Evolutionary conservation across 2,329 filamentous ascomycete species (phyloP), one percentile per base, ranked within the genome.

Genomic region (Fusarium dimerum): DNA sequence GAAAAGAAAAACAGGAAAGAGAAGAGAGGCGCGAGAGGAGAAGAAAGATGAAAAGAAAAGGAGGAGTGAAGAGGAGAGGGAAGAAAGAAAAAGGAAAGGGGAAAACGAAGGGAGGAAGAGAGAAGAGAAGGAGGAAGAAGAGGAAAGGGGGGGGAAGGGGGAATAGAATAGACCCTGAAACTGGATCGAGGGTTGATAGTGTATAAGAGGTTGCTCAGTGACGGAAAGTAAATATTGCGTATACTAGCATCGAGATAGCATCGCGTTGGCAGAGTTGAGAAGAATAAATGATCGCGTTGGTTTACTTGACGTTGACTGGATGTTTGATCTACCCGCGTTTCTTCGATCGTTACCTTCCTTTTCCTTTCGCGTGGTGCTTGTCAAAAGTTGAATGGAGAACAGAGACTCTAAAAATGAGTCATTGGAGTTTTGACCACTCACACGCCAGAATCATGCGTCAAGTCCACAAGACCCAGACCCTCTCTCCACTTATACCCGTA

Each of bases 331-430:
- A 36, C 32, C 13, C 32, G 32, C 32, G 32, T 36, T 15, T 36
- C 32, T 36, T 36, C 20, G 20, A 26, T 26, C 20, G 20, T 26
- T 26, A 5, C 20, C 20, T 26, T 26, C 20, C 20, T 26, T 5
- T 26, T 26, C 20, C 20, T 26, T 26, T 26, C 20, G 20, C 20
- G 20, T 26, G 20, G 20, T 26, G 20, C 20, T 26, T 26, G 20
- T 26, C 20, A 26, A 26, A 26, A 26, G 20, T 26, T 7, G 20
- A 26, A 5, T 4, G 20, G 18, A 29, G 16, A 9, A 26, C 12
- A 16, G 29, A 29, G 32, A 56, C 58, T 65, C 65, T 63, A 66
- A 66, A 64, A 64, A 62, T 69, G 66, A 69, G 66, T 68, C 66
- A 69, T 47, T 55, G 57, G 43, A 7, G 20, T 26, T 26, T 62